Conservation (phyloP, 2,329 filamentous ascomycete species). For the Purpureocillium takamizusanense region DNA sequence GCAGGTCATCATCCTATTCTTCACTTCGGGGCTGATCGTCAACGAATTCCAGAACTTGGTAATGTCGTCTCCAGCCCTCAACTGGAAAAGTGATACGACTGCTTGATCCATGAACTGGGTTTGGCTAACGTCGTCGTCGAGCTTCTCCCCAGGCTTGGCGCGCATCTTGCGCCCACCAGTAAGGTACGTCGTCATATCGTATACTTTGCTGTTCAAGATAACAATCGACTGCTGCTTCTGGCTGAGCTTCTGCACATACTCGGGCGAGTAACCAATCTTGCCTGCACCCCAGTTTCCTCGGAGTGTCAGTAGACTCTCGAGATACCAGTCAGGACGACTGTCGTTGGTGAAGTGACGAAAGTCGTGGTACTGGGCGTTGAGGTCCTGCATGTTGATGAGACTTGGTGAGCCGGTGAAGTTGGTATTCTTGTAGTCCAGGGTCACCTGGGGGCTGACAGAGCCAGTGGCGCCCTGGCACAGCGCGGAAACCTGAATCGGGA, state of each 20-base stretch:
- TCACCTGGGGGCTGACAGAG: conserved; percentile 58
- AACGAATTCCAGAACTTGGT: conserved; percentile 75
- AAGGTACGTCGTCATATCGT: conserved; percentile 82
- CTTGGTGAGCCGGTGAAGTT: conserved; percentile 64
- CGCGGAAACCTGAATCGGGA: conserved; percentile 89
- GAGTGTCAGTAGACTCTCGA: conserved; percentile 73
- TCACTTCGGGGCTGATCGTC: conserved; percentile 44
- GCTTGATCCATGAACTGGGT: conserved; percentile 72
- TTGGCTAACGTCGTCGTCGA: conserved; percentile 39
- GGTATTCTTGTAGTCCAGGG: conserved; percentile 69
- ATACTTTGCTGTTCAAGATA: conserved; percentile 71
- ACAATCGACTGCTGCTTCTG: conserved; percentile 58
- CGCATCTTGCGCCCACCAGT: conserved; percentile 61
- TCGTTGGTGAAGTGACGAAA: conserved; percentile 82
- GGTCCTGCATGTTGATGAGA: conserved; percentile 57
- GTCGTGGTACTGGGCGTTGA: conserved; percentile 79
- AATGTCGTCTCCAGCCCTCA: conserved; percentile 68
- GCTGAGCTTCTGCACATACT: conserved; percentile 67
- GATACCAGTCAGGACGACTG: conserved; percentile 83
- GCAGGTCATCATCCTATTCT: conserved; percentile 66
- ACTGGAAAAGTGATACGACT: conserved; percentile 69
- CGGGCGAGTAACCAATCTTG: conserved; percentile 69
- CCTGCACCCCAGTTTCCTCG: conserved; percentile 78
- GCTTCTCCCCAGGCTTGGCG: conserved; percentile 42
- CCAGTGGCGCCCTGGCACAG: conserved; percentile 74